Evolutionary conservation across 2,329 filamentous ascomycete genomes (phyloP).

Genomic region (Paracamarosporium sp.): DNA sequence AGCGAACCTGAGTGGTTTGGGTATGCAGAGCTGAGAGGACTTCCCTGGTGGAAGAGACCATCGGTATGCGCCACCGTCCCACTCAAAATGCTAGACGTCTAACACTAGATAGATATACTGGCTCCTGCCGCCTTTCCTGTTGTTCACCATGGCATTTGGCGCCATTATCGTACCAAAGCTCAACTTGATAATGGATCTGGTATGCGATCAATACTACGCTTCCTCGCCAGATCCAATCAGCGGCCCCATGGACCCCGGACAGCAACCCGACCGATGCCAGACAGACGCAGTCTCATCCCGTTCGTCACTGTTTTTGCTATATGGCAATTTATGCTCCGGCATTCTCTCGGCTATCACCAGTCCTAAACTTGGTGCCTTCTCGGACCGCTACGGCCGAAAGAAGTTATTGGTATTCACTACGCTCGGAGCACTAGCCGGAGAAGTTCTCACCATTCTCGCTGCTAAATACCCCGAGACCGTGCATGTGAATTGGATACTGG

Average conservation of each 20-base stretch:
- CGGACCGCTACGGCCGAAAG: conserved; percentile 84
- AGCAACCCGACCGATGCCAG: conserved; percentile 68
- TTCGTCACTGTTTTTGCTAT: conserved; percentile 79
- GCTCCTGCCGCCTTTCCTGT: conserved; percentile 68
- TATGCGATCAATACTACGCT: conserved; percentile 83
- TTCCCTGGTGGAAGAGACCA: conserved; percentile 58
- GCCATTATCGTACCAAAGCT: conserved; percentile 85
- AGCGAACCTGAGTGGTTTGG: conserved; percentile 38
- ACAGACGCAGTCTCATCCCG: conserved; percentile 78
- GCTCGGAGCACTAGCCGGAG: conserved; percentile 74
- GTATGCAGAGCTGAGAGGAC: conserved; percentile 47
- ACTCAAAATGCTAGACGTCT: neutral
- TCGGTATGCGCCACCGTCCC: conserved; percentile 49
- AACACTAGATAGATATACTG: conserved; percentile 10
- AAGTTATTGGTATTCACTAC: conserved; percentile 76
- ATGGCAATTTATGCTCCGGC: conserved; percentile 76
- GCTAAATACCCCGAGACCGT: conserved; percentile 76
- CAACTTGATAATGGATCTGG: conserved; percentile 82
- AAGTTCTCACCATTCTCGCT: conserved; percentile 79
- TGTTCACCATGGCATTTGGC: conserved; percentile 87
- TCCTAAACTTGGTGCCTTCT: conserved; percentile 83
- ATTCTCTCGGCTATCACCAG: conserved; percentile 79
- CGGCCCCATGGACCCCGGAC: conserved; percentile 46
- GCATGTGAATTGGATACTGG: conserved; percentile 78
- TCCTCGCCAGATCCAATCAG: conserved; percentile 57